Base-by-base conservation (phyloP, 2,329 filamentous ascomycete genomes). In the Fusarium sp. region DNA sequence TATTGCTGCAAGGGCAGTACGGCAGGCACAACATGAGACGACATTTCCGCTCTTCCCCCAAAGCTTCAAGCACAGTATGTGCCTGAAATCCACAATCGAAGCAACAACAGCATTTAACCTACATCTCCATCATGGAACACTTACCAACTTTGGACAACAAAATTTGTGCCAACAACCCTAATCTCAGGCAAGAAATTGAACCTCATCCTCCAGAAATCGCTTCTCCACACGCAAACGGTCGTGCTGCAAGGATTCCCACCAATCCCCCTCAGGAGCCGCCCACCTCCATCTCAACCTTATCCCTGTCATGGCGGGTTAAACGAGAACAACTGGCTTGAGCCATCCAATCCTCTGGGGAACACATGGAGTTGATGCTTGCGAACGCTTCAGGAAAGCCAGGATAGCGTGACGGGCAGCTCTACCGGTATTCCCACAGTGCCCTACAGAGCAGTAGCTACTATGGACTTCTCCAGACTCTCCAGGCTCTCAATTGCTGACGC, bases 291-390 rank as follows among this genome's bases (percentile, higher is more conserved):
- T 60, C 14, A 45, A 28, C 56, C 36, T 60, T 66, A 68, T 64
- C 72, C 72, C 59, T 68, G 59, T 51, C 58, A 34, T 67, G 61
- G 65, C 42, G 58, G 59, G 41, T 45, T 68, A 64, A 55, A 69
- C 68, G 68, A 72, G 68, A 66, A 66, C 68, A 75, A 74, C 63
- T 73, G 72, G 72, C 58, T 59, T 59, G 44, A 66, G 66, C 61
- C 67, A 52, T 18, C 48, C 47, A 68, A 62, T 45, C 54, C 52
- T 72, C 64, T 73, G 59, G 39, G 57, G 72, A 60, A 67, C 56
- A 44, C 51, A 72, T 70, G 47, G 67, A 50, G 50, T 63, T 34
- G 48, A 63, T 63, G 61, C 55, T 63, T 30, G 55, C 28, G 34
- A 39, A 48, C 61, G 28, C 54, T 68, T 68, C 32, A 55, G 65